Conservation (phyloP, 768 basidiomycete species). For the Podaxis mareebaensis region DNA sequence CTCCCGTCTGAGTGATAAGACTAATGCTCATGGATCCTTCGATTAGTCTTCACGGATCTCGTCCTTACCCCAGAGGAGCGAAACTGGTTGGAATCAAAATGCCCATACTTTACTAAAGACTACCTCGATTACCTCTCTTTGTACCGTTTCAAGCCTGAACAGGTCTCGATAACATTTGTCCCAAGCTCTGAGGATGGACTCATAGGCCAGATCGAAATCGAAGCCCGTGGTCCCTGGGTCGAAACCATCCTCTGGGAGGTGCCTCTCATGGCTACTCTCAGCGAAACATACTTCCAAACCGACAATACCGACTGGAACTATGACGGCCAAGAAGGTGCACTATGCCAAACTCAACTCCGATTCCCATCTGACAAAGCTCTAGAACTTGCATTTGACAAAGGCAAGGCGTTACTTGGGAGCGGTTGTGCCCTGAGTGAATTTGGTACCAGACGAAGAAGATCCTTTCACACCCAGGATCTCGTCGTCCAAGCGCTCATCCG, state of each 20-base stretch:
- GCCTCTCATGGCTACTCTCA: slow-evolving; percentile 89
- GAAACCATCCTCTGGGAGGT: slow-evolving; percentile 96
- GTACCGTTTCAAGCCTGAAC: slow-evolving; percentile 74
- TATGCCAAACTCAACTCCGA: neutral
- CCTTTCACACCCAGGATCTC: slow-evolving; percentile 72
- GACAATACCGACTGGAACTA: slow-evolving; percentile 83
- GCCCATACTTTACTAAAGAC: slow-evolving; percentile 68
- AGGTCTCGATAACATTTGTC: slow-evolving; percentile 65
- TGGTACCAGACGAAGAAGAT: slow-evolving; percentile 81
- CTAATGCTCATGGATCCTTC: slow-evolving; percentile 4
- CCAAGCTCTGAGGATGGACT: slow-evolving; percentile 52
- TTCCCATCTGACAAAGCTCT: slow-evolving; percentile 3
- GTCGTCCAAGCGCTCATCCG: slow-evolving; percentile 69
- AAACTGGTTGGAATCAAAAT: slow-evolving; percentile 62
- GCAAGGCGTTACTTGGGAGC: slow-evolving; percentile 54
- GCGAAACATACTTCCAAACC: slow-evolving; percentile 82
- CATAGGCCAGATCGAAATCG: slow-evolving; percentile 70
- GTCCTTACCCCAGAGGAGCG: slow-evolving; percentile 61
- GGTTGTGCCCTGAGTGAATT: slow-evolving; percentile 83
- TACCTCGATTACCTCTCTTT: slow-evolving; percentile 79
- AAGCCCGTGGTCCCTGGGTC: slow-evolving; percentile 69
- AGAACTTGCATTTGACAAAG: slow-evolving; percentile 81
- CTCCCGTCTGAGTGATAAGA: slow-evolving; percentile 7
- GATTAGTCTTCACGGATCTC: slow-evolving; percentile 67
- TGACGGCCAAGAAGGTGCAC: slow-evolving; percentile 73